Conservation (phyloP, 768 basidiomycete genomes). For the Lactarius trivialis region DNA sequence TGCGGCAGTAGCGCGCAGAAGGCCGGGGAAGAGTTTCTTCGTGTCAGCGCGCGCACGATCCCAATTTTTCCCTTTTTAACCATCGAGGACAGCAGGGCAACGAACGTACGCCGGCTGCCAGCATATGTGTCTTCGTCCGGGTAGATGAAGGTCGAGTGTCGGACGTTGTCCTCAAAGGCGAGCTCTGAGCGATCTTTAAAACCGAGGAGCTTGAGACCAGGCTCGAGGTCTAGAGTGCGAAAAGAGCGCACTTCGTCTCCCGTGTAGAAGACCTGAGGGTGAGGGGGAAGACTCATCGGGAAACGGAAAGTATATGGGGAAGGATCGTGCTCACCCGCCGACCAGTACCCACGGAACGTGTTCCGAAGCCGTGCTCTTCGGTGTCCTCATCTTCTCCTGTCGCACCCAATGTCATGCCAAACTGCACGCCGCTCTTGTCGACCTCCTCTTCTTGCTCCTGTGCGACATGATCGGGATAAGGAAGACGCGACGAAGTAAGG, state of each 20-base stretch:
- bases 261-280: conserved; percentile 68
- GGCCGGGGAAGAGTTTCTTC: conserved; percentile 65
- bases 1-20: conserved; percentile 88
- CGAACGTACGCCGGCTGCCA: conserved; percentile 90
- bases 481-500: background rate
- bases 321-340: conserved; percentile 40
- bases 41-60: conserved; percentile 60
- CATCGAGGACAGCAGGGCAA: conserved; percentile 79
- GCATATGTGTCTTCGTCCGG: conserved; percentile 87
- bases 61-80: conserved; percentile 75
- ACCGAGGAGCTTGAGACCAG: conserved; percentile 87
- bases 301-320: background rate
- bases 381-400: conserved; percentile 31
- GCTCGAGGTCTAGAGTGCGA: conserved; percentile 71
- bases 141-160: conserved; percentile 86
- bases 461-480: background rate
- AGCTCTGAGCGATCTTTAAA: conserved; percentile 74
- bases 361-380: conserved; percentile 32
- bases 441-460: conserved; percentile 34
- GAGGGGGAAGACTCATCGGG: background rate
- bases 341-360: conserved; percentile 40
- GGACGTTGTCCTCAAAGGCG: conserved; percentile 82
- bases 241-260: conserved; percentile 78
- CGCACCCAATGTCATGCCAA: conserved; percentile 38
- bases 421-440: conserved; percentile 33